Base-by-base conservation (phyloP, 148 eudicot genomes). In the Nepenthes gracilis region DNA sequence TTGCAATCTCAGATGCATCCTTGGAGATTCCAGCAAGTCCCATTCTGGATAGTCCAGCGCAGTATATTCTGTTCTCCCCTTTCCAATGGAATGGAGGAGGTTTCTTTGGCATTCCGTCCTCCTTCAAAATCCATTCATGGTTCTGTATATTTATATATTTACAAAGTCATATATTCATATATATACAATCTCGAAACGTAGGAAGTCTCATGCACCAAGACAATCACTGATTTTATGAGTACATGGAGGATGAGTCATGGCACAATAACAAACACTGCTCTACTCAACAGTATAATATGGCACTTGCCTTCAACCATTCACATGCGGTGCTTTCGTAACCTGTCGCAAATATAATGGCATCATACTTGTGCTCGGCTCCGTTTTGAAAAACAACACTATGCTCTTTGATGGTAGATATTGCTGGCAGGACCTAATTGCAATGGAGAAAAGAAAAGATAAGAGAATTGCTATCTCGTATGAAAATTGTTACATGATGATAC, bases 271-370 rank as follows among this genome's bases (percentile, higher is more conserved):
- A 49, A 77, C 23, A 23, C 23, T 23, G 23, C 23, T 23, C 23
- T 23, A 23, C 23, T 23, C 23, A 23, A 23, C 23, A 23, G 23
- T 23, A 23, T 23, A 0, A 23, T 23, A 23, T 23, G 23, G 23
- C 23, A 23, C 23, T 23, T 23, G 23, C 80, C 74, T 72, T 77
- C 33, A 77, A 71, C 74, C 80, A 77, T 12, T 69, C 58, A 4
- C 62, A 65, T 7, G 64, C 51, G 2, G 64, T 58, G 50, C 64
- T 73, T 62, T 40, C 68, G 15, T 61, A 76, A 1, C 80, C 80
- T 1, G 76, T 76, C 2, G 80, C 80, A 61, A 72, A 72, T 33
- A 76, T 36, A 11, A 76, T 72, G 6, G 74, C 80, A 55, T 76
- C 80, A 48, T 68, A 68, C 3, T 61, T 37, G n/a, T 59, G 37